These are phyloP conservation scores for Neurospora sp. DNA, from an alignment of 495 filamentous ascomycete genomes.

Conservation along the genomic window DNA sequence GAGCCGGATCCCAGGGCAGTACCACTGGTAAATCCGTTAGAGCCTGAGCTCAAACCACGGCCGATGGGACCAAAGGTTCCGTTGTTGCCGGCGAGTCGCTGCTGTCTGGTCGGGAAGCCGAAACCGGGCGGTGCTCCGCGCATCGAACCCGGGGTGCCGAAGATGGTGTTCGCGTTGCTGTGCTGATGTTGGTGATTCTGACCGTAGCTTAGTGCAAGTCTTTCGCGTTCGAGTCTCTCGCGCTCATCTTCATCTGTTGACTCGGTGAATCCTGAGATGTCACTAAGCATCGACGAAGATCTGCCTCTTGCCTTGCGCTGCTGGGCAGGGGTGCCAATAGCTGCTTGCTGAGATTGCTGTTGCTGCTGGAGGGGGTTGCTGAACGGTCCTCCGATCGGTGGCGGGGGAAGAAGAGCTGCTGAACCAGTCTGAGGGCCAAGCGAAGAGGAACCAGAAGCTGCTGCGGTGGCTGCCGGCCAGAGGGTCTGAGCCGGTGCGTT, in stretches of 20 bases:
- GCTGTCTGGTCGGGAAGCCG: background rate
- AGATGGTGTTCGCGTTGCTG: background rate
- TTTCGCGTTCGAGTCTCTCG: background rate
- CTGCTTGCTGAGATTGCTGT: background rate
- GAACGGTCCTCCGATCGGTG: slow-evolving; percentile 10
- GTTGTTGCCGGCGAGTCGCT: slow-evolving; percentile 1
- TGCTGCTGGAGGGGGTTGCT: slow-evolving; percentile 11
- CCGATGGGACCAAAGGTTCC: background rate
- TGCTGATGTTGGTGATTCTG: slow-evolving; percentile 1
- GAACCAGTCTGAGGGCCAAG: background rate
- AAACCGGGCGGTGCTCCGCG: slow-evolving; percentile 23
- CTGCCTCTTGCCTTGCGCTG: slow-evolving; percentile 39
- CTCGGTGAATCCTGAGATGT: slow-evolving; percentile 57
- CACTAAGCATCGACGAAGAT: slow-evolving; percentile 58
- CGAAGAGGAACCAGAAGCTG: slow-evolving; percentile 4
- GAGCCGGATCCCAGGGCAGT: slow-evolving; percentile 7
- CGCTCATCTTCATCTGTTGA: slow-evolving; percentile 33
- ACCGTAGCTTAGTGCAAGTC: background rate
- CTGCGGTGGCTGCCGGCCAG: slow-evolving; percentile 20
- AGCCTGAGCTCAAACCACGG: background rate
- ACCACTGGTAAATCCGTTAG: slow-evolving; percentile 10
- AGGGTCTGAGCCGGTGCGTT: slow-evolving; percentile 7
- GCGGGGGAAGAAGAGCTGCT: slow-evolving; percentile 9
- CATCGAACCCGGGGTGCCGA: slow-evolving; percentile 7
- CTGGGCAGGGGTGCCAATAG: slow-evolving; percentile 13